These are phyloP conservation scores for Arthrobotrys conoides DNA, from an alignment of 2,329 filamentous ascomycete species.

Conservation along the genomic window DNA sequence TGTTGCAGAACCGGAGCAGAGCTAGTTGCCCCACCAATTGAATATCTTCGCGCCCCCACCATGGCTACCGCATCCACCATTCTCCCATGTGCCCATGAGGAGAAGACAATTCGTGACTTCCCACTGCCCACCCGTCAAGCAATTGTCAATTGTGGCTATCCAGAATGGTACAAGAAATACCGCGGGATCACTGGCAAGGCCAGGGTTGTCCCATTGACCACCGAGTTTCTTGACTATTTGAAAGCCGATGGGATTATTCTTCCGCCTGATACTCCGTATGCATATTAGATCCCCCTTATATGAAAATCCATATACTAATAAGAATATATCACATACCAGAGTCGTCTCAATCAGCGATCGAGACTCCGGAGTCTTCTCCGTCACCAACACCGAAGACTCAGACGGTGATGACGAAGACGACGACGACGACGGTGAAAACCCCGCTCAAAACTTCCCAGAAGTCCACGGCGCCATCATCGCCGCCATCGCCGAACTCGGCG, in stretches of 20 bases:
- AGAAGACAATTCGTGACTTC: constrained; percentile 70
- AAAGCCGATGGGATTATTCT: constrained; percentile 93
- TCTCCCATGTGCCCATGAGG: neutral
- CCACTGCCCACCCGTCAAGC: constrained; percentile 87
- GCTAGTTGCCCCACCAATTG: constrained; percentile 30
- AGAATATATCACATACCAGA: constrained; percentile 10
- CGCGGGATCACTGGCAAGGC: constrained; percentile 86
- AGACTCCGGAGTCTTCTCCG: constrained; percentile 55
- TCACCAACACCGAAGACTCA: constrained; percentile 44
- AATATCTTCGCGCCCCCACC: constrained; percentile 10
- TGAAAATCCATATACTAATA: too few species aligned
- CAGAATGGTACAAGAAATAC: constrained; percentile 90
- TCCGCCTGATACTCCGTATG: constrained; percentile 76
- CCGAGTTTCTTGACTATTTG: constrained; percentile 85
- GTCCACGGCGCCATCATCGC: constrained; percentile 82
- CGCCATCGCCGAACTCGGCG: constrained; percentile 84
- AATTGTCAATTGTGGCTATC: constrained; percentile 94
- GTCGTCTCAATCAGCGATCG: constrained; percentile 37
- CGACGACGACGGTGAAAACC: constrained; percentile 66
- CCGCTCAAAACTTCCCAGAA: constrained; percentile 75
- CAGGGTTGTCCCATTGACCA: constrained; percentile 81
- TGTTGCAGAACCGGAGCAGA: constrained; percentile 3
- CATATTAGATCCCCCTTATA: too few species aligned
- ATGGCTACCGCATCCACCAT: constrained; percentile 23
- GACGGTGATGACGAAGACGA: constrained; percentile 62